Conservation (phyloP, 495 filamentous ascomycete species). For the Patellaria atrata region DNA sequence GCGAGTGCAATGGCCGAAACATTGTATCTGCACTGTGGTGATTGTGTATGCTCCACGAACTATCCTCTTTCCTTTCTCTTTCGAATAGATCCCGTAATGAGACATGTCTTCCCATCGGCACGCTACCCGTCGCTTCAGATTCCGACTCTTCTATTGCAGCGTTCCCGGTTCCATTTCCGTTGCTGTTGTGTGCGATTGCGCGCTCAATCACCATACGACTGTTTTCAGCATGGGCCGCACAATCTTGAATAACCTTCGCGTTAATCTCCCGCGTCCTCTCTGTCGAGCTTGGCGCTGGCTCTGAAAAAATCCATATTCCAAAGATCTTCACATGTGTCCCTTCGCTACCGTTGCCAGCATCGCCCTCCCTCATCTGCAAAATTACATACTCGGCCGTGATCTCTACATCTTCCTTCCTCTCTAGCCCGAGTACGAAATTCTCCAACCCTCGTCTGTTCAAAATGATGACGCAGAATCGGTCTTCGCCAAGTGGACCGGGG, state of each 20-base stretch:
- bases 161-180: constrained; percentile 15
- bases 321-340: constrained; percentile 30
- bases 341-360: constrained; percentile 9
- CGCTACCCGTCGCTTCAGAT: constrained; percentile 28
- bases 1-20: neutral
- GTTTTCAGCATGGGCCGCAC: constrained; percentile 36
- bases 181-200: constrained; percentile 1
- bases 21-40: constrained; percentile 27
- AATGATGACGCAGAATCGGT: constrained; percentile 44
- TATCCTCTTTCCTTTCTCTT: constrained; percentile 38
- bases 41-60: constrained; percentile 34
- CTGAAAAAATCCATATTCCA: constrained; percentile 53
- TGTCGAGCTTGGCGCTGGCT: constrained; percentile 39
- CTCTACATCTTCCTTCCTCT: constrained; percentile 37
- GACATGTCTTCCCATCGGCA: constrained; percentile 39
- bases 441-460: constrained; percentile 46
- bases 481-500: constrained; percentile 24
- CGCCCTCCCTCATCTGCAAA: constrained; percentile 30
- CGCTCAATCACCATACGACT: constrained; percentile 33
- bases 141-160: constrained; percentile 31
- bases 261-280: constrained; percentile 36
- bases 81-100: constrained; percentile 42
- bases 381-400: constrained; percentile 49
- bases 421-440: constrained; percentile 41
- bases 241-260: constrained; percentile 39